Base-by-base conservation (phyloP, 495 filamentous ascomycete genomes). In the Bathelium albidoporum region DNA sequence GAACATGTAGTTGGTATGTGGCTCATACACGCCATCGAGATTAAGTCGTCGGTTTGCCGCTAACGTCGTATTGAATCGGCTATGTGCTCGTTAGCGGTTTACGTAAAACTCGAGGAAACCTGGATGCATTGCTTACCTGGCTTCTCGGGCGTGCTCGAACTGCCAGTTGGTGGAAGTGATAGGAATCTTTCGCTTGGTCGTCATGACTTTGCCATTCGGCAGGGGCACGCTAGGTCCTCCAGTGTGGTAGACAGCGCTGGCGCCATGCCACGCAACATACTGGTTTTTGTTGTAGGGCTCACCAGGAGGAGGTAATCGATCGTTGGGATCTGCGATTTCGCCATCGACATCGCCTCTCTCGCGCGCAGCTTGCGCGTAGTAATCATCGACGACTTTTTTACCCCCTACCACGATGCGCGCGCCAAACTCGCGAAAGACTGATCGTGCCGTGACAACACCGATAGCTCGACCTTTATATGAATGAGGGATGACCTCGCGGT, bases 131-230 rank as follows among this genome's bases (percentile, higher is more conserved):
- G 74, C 85, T 71, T 78, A 95, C 89, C 88, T 91, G 34, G 94
- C 89, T 69, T 91, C 89, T 26, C 88, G 84, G 24, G 91, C 91
- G 73, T 98, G 94, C 75, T 97, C 91, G 24, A 92, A 76, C 83
- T 94, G 92, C 94, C 94, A 98, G 71, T 98, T 98, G n/a, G 87
- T 83, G 63, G 93, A 90, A 31, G 91, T 98, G n/a, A 98, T 85
- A 26, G 88, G 84, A 9, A 95, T 85, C 59, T 89, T 86, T 62
- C 89, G 82, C 76, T 94, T 96, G 75, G 93, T 93, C 60, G 76
- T 76, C 60, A 86, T 81, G 16, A 83, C 78, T 74, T 92, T 94
- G 59, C 89, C 89, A 59, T 80, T 86, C 55, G 85, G 85, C 68
- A 85, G 75, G 0, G 93, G 92, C 18, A 92, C 83, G 29, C 87